Conservation (phyloP, 2,329 filamentous ascomycete species). For the Aspergillus fumigatiaffinis region DNA sequence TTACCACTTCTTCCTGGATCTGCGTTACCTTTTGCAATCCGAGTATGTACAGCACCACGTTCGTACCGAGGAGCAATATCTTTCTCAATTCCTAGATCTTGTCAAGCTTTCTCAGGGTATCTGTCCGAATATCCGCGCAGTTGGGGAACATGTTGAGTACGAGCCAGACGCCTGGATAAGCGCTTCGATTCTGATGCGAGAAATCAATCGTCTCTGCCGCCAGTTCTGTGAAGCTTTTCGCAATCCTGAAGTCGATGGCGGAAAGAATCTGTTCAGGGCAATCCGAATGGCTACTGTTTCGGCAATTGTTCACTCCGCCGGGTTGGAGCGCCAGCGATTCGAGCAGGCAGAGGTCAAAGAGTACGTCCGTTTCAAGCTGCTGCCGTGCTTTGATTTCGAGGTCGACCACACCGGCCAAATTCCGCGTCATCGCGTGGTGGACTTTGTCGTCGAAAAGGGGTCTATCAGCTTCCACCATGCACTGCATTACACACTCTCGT, state of each 20-base stretch:
- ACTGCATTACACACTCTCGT: constrained; percentile 91
- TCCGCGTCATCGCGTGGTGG: constrained; percentile 65
- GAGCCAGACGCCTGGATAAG: constrained; percentile 98
- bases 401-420: constrained; percentile 39
- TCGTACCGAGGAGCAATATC: constrained; percentile 77
- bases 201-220: constrained; percentile 88
- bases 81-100: constrained; percentile 90
- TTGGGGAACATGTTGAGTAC: constrained; percentile 96
- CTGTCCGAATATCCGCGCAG: constrained; percentile 85
- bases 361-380: constrained; percentile 74
- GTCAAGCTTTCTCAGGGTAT: constrained; percentile 97
- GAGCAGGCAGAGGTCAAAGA: constrained; percentile 83
- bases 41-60: constrained; percentile 83
- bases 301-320: constrained; percentile 84
- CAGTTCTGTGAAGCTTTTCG: constrained; percentile 85
- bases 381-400: constrained; percentile 79
- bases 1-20: constrained; percentile 95
- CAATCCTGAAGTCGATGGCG: constrained; percentile 61
- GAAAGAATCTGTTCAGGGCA: constrained; percentile 67
- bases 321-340: constrained; percentile 82
- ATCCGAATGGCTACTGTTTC: constrained; percentile 65
- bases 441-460: constrained; percentile 83
- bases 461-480: constrained; percentile 97
- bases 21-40: constrained; percentile 86
- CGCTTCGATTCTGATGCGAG: constrained; percentile 86